Evolutionary conservation across 192 early-diverging fungal genomes (phyloP), one percentile per base, ranked within the genome.

Genomic region (Backusella australiensis): DNA sequence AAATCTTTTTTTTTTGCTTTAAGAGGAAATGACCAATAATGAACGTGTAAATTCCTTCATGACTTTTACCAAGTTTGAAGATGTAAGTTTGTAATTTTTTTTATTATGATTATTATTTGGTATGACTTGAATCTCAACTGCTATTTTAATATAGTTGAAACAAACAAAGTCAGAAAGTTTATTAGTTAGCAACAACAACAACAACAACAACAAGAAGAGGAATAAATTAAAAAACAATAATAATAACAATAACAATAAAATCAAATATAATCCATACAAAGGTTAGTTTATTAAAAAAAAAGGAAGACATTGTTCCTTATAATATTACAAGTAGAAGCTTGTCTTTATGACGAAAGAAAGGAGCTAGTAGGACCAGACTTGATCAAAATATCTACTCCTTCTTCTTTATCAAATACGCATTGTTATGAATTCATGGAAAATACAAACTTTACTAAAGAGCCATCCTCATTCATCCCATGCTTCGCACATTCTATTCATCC

Each of bases 201-300:
- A 29, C 29, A 29, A 49, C 46, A 49, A 21, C 8, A 56, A 56
- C 53, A 56, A 56, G 52, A 53, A 59, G 56, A 63, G 56, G 56
- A 63, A 63, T 63, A 63, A 63, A 63, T 63, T 63, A 63, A 63
- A 63, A 63, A 63, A 63, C 26, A 63, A 56, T n/a, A 56, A 56
- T n/a, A 56, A 56, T 56, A 56, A 56, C 53, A 56, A 56, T 21
- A 56, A 56, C 21, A 56, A 59, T 26, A 59, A 59, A 59, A 23
- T 26, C 56, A 59, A 63, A 63, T 63, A 63, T 29, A 63, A 29
- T 29, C 56, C 56, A 23, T 63, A 63, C 56, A 63, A 63, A 63
- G 56, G 56, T 63, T 63, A 63, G 56, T 63, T 29, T 63, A 63
- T 63, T 63, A 63, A 11, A 59, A 29, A 63, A 29, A 63, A 63